Conservation (phyloP, 2,329 filamentous ascomycete genomes). For the Phyllosticta citribraziliensis region DNA sequence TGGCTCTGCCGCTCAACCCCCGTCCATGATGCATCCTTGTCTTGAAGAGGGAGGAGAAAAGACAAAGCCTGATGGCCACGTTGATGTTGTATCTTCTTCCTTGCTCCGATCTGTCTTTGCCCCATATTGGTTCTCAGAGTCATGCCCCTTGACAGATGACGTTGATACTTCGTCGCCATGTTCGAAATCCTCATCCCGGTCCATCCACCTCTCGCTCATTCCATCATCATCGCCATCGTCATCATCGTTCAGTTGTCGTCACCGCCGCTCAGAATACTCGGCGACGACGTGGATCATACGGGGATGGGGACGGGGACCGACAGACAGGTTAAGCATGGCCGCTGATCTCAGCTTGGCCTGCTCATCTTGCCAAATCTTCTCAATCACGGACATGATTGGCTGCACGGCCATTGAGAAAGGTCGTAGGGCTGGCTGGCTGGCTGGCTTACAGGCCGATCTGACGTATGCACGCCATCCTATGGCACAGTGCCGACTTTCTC, state of each 20-base stretch:
- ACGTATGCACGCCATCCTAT: not conserved
- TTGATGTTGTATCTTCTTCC: not conserved
- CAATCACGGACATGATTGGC: not conserved
- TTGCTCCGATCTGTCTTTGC: not conserved
- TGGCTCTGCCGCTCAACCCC: not conserved
- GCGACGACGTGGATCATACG: not conserved
- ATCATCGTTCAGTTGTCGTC: not conserved
- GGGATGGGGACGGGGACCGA: not conserved
- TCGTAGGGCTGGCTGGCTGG: not conserved
- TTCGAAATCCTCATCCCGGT: not conserved
- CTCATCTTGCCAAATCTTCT: not conserved
- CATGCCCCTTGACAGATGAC: not conserved
- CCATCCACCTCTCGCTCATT: not conserved
- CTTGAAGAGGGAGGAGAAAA: not conserved
- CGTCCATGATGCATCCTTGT: not conserved
- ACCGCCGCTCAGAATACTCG: not conserved
- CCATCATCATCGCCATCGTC: not conserved
- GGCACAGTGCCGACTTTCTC: not conserved
- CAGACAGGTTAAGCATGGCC: not conserved
- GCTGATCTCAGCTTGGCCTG: not conserved
- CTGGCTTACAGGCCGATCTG: not conserved
- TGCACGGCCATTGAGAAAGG: not conserved
- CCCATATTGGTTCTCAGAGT: not conserved
- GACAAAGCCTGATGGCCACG: not conserved
- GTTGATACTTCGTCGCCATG: not conserved